Percentiles rank a stretch among this genome's conserved stretches.
Evolutionary conservation across 2,329 filamentous ascomycete species (phyloP).

Genomic region (Moelleriella libera): DNA sequence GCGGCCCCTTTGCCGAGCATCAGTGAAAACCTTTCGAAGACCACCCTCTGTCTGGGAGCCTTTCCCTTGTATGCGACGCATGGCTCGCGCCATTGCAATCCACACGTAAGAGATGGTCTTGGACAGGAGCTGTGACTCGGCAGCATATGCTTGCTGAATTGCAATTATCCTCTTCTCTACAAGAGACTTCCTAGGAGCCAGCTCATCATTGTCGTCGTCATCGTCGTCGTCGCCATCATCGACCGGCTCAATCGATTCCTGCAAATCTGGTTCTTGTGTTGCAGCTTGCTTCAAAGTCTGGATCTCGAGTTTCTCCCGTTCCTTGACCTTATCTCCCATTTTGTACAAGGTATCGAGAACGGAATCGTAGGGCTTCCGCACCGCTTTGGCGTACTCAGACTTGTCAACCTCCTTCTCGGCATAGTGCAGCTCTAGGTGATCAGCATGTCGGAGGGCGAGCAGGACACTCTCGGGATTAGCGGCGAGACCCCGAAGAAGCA

Average conservation of each 20-base stretch:
- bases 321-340: constrained; percentile 60
- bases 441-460: constrained; percentile 77
- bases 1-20: constrained; percentile 75
- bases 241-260: constrained; percentile 26
- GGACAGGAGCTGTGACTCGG: constrained; percentile 63
- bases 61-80: constrained; percentile 86
- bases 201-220: constrained; percentile 30
- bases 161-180: constrained; percentile 51
- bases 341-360: constrained; percentile 81
- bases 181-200: constrained; percentile 31
- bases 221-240: constrained; percentile 34
- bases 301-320: constrained; percentile 44
- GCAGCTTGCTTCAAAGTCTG: constrained; percentile 40
- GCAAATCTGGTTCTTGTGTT: constrained; percentile 19
- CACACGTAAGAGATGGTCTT: constrained; percentile 84
- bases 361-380: constrained; percentile 72
- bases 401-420: constrained; percentile 66
- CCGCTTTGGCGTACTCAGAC: constrained; percentile 60
- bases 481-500: constrained; percentile 67
- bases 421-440: constrained; percentile 69
- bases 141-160: constrained; percentile 52
- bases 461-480: constrained; percentile 92
- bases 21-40: constrained; percentile 75
- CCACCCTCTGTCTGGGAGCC: constrained; percentile 53
- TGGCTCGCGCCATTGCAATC: constrained; percentile 88